phyloP scores from a whole-genome alignment of 1,284 basidiomycete genomes.

The Ganoderma resinaceum region DNA sequence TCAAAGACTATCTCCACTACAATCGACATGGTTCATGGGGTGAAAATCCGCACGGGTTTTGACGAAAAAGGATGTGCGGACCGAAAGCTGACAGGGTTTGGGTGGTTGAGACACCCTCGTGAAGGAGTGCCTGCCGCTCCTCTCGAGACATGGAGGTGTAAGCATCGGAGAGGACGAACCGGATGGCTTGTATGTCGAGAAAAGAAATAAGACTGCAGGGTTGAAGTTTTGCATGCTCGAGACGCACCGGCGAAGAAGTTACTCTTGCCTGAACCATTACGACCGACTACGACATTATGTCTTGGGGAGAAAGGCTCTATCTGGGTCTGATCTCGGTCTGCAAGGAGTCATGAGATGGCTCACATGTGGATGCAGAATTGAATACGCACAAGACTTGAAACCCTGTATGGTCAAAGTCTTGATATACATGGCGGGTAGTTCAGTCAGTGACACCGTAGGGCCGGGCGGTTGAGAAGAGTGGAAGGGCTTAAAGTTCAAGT shows the following conservation, averaged over 20 bases:
- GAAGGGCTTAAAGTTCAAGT: not conserved
- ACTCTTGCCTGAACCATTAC: conserved; percentile 96
- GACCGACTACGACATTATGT: conserved; percentile 94
- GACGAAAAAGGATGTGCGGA: conserved; percentile 40
- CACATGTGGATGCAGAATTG: not conserved
- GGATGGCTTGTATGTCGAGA: conserved; percentile 72
- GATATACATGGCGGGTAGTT: conserved; percentile 69
- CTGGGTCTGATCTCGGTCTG: conserved; percentile 83
- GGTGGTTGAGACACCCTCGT: conserved; percentile 90
- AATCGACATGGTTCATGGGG: not conserved
- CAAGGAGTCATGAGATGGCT: not conserved
- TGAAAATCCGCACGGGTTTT: not conserved
- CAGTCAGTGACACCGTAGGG: not conserved
- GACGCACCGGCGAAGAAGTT: conserved; percentile 92
- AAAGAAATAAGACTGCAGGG: not conserved
- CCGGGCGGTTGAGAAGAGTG: not conserved
- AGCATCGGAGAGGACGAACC: conserved; percentile 97
- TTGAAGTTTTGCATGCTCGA: not conserved
- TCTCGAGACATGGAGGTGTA: conserved; percentile 96
- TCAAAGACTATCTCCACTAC: conserved; percentile 89
- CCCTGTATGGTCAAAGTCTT: conserved; percentile 95
- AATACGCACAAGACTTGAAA: conserved; percentile 90
- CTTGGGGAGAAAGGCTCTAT: conserved; percentile 84
- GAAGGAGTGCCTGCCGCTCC: conserved; percentile 90
- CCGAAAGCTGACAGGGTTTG: conserved; percentile 95